Conservation (phyloP, 768 basidiomycete genomes). For the Suillus hirtellus region DNA sequence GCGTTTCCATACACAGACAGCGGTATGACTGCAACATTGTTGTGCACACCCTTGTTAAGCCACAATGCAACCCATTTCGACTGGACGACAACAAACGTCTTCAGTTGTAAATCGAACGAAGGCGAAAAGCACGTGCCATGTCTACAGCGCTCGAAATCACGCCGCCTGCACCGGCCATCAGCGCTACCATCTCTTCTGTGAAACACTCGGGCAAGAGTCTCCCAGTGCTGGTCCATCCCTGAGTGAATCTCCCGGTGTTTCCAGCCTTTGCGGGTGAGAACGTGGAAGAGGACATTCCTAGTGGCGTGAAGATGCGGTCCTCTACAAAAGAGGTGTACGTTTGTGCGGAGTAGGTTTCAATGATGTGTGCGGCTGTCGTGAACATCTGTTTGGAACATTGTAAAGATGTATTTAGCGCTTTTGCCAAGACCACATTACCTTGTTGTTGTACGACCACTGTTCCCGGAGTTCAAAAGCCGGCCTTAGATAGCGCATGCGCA, state of each 20-base stretch:
- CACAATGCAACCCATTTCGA: conserved; percentile 39
- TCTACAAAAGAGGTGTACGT: conserved; percentile 41
- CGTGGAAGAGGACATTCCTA: conserved; percentile 43
- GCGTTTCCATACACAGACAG: conserved; percentile 27
- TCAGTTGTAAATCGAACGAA: background rate
- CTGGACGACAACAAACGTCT: conserved; percentile 23
- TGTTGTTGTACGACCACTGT: conserved; percentile 40
- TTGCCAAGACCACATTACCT: conserved; percentile 22
- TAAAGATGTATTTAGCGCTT: background rate
- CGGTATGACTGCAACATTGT: conserved; percentile 37
- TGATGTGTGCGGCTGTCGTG: conserved; percentile 34
- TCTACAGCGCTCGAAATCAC: conserved; percentile 44
- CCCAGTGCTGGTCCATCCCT: conserved; percentile 35
- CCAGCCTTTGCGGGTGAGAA: conserved; percentile 36
- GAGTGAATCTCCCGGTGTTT: conserved; percentile 32
- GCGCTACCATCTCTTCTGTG: conserved; percentile 23
- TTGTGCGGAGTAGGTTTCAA: conserved; percentile 34
- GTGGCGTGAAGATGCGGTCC: conserved; percentile 40
- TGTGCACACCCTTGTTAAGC: conserved; percentile 34
- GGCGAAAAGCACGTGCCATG: conserved; percentile 35
- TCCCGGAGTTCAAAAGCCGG: conserved; percentile 39
- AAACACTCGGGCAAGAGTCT: conserved; percentile 36
- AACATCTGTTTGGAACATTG: conserved; percentile 37
- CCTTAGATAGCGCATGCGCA: conserved; percentile 29
- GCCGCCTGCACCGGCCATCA: conserved; percentile 42